These are phyloP conservation scores for Thelephora terrestris DNA, from an alignment of 1,284 basidiomycete genomes.

Conservation along the genomic window DNA sequence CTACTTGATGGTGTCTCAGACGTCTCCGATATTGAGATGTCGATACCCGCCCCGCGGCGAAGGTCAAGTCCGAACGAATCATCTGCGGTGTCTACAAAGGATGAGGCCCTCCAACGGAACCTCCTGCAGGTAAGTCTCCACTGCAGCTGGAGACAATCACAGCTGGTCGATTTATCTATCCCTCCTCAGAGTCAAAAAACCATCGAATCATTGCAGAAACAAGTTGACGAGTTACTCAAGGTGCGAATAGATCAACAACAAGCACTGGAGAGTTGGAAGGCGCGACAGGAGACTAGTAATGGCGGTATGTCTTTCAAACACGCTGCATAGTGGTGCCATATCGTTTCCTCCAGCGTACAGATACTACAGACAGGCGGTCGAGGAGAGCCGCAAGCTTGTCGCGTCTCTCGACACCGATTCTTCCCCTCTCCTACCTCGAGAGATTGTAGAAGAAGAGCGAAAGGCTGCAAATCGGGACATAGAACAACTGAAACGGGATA, in stretches of 20 bases:
- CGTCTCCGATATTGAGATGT: no score
- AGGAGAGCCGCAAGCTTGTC: conserved; percentile 1
- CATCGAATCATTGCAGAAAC: conserved; percentile 39
- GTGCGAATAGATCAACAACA: conserved; percentile 58
- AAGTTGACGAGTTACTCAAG: conserved; percentile 46
- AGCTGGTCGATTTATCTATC: not conserved
- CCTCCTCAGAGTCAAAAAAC: conserved; percentile 18
- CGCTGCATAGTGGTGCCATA: conserved; percentile 47
- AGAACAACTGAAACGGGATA: conserved; percentile 29
- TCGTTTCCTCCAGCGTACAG: conserved; percentile 45
- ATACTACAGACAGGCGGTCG: conserved; percentile 31
- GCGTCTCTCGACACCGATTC: conserved; percentile 24
- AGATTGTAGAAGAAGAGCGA: conserved; percentile 61
- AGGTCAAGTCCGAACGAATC: no score
- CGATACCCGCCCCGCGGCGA: no score
- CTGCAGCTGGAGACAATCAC: no score
- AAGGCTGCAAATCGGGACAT: conserved; percentile 40
- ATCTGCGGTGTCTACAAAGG: no score
- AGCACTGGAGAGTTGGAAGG: conserved; percentile 33
- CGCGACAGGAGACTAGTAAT: conserved; percentile 39
- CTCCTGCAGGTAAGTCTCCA: no score
- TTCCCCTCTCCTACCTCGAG: conserved; percentile 58
- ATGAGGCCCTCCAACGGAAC: no score
- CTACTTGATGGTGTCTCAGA: no score
- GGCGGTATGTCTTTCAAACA: conserved; percentile 31